phyloP scores from a whole-genome alignment of 208 protist species.

The Leishmania aethiopica region DNA sequence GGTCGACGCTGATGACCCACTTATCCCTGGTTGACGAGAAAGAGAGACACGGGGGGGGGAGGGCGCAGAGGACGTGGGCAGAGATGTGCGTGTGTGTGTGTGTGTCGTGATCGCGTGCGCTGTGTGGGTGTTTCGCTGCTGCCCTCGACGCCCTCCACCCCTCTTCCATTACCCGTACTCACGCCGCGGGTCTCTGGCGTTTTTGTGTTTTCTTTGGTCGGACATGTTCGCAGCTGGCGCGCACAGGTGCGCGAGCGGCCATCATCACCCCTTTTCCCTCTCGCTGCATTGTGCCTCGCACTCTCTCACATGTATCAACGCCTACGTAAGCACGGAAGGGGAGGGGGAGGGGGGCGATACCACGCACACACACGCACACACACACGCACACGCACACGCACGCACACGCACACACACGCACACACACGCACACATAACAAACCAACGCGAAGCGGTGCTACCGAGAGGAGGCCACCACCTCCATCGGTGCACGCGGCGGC shows the following conservation, averaged over 20 bases:
- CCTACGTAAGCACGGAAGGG: neutral
- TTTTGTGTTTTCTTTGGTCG: neutral
- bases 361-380: too few relatives aligned
- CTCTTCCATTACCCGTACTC: neutral
- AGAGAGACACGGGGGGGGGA: neutral
- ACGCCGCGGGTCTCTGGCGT: neutral
- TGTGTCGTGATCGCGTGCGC: neutral
- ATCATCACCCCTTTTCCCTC: neutral
- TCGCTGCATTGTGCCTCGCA: neutral
- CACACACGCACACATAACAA: neutral
- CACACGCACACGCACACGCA: neutral
- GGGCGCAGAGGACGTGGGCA: neutral
- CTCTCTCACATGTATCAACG: neutral
- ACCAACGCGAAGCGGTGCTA: neutral
- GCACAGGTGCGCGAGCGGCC: neutral
- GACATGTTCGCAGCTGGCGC: neutral
- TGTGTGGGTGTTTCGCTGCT: neutral
- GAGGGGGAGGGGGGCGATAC: neutral
- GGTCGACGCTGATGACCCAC: constrained; percentile 82
- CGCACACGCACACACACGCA: too few relatives aligned
- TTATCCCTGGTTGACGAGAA: constrained; percentile 78
- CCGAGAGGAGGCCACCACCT: neutral
- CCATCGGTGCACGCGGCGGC: neutral
- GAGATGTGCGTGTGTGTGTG: neutral
- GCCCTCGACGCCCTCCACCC: neutral